These are phyloP conservation scores for Macrophomina pseudophaseolina DNA, from an alignment of 2,329 filamentous ascomycete species.

Conservation along the genomic window DNA sequence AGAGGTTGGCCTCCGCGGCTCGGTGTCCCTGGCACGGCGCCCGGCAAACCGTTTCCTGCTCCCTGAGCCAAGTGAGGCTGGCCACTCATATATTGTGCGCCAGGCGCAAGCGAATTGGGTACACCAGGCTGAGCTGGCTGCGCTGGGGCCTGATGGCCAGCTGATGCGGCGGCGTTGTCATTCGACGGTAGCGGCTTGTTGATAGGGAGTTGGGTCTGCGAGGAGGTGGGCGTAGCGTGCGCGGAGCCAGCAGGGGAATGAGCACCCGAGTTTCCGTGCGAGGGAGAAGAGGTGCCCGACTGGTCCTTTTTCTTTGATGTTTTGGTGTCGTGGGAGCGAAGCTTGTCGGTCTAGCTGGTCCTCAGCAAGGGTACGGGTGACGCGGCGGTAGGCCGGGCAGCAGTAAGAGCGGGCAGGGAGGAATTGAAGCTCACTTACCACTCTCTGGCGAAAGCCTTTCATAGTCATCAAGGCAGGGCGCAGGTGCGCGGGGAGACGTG, in stretches of 20 bases:
- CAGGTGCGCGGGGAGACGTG: conserved; percentile 30
- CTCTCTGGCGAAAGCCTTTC: conserved; percentile 97
- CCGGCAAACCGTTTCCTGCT: conserved; percentile 39
- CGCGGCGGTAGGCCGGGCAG: conserved; percentile 27
- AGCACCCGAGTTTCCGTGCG: conserved; percentile 58
- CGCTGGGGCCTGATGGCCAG: conserved; percentile 34
- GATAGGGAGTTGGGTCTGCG: conserved; percentile 77
- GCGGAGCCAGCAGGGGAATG: conserved; percentile 66
- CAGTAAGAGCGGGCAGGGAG: conserved; percentile 24
- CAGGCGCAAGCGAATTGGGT: conserved; percentile 37
- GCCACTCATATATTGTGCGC: conserved; percentile 40
- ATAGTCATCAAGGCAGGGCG: conserved; percentile 64
- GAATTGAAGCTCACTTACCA: conserved; percentile 68
- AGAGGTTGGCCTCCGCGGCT: conserved; percentile 66
- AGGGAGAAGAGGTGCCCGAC: conserved; percentile 79
- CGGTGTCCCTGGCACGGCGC: conserved; percentile 58
- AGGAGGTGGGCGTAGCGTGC: conserved; percentile 81
- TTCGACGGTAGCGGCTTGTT: conserved; percentile 73
- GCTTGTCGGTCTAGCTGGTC: conserved; percentile 70
- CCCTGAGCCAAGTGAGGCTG: conserved; percentile 35
- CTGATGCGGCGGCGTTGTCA: conserved; percentile 35
- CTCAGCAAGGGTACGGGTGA: conserved; percentile 24
- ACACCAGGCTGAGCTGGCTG: conserved; percentile 37
- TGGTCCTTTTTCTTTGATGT: conserved; percentile 71
- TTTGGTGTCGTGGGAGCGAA: conserved; percentile 78